Conservation (phyloP, 2,329 filamentous ascomycete genomes). For the Camillea tinctor region DNA sequence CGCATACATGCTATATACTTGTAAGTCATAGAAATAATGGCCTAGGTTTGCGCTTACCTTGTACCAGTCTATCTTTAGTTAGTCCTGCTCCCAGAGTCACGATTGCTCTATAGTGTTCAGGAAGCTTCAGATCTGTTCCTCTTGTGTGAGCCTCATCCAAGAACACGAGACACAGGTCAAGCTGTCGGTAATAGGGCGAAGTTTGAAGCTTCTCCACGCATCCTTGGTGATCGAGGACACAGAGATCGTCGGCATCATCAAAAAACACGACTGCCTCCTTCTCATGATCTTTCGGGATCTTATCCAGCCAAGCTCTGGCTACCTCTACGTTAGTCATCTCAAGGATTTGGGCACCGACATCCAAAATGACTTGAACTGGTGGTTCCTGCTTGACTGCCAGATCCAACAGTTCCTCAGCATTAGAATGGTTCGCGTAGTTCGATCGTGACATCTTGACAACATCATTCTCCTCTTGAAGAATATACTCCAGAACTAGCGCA, state of each 20-base stretch:
- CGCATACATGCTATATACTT: constrained; percentile 62
- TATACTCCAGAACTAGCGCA: constrained; percentile 59
- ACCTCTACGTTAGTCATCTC: constrained; percentile 59
- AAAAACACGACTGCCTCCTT: constrained; percentile 57
- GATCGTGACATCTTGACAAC: constrained; percentile 32
- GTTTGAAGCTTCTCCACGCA: constrained; percentile 48
- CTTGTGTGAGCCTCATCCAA: constrained; percentile 70
- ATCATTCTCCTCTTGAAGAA: constrained; percentile 54
- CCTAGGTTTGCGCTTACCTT: constrained; percentile 49
- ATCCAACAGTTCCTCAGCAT: constrained; percentile 38
- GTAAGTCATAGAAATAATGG: constrained; percentile 10
- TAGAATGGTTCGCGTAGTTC: neutral
- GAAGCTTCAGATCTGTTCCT: constrained; percentile 67
- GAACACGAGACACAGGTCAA: constrained; percentile 63
- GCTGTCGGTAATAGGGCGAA: constrained; percentile 56
- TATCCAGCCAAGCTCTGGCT: constrained; percentile 52
- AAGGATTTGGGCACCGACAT: constrained; percentile 69
- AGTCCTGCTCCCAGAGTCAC: constrained; percentile 65
- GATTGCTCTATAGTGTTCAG: constrained; percentile 56
- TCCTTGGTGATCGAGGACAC: constrained; percentile 49
- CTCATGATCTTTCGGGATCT: constrained; percentile 4
- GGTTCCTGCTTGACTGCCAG: constrained; percentile 40
- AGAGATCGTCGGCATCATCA: constrained; percentile 52
- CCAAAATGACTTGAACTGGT: constrained; percentile 59
- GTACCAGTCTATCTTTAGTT: constrained; percentile 67